Evolutionary conservation across 768 basidiomycete species (phyloP).

Genomic region (Crucibulum laeve): DNA sequence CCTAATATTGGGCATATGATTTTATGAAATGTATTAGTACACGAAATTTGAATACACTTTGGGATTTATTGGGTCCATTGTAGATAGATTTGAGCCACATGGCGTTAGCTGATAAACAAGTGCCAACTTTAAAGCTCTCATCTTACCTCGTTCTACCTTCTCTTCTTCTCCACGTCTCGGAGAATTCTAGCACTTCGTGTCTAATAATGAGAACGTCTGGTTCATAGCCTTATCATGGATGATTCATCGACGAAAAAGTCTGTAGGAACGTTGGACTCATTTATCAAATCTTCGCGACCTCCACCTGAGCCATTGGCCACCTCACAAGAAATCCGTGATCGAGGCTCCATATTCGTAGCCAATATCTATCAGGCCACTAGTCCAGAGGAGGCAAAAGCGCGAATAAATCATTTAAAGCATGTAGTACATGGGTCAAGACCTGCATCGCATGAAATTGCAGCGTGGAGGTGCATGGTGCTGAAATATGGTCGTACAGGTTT

Average conservation of each 20-base stretch:
- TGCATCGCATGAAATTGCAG: conserved; percentile 70
- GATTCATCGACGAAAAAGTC: not conserved
- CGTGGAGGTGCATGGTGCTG: conserved; percentile 76
- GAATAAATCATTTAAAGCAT: conserved; percentile 48
- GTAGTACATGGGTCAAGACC: conserved; percentile 54
- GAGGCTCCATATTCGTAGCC: conserved; percentile 69
- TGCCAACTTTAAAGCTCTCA: too few species aligned
- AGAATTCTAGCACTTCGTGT: too few species aligned
- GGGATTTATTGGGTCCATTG: too few species aligned
- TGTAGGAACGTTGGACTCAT: conserved; percentile 42
- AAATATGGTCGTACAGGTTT: conserved; percentile 64
- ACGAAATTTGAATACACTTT: too few species aligned
- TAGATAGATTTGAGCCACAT: too few species aligned
- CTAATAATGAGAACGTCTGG: not conserved
- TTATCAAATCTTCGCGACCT: conserved; percentile 41
- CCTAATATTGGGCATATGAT: too few species aligned
- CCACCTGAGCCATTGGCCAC: conserved; percentile 42
- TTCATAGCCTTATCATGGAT: not conserved
- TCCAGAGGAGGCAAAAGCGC: conserved; percentile 43
- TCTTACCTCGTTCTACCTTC: too few species aligned
- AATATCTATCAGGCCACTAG: conserved; percentile 54
- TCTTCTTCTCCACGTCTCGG: too few species aligned
- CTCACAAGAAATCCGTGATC: conserved; percentile 75
- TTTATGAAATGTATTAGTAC: too few species aligned
- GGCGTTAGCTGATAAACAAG: too few species aligned